Evolutionary conservation across 192 early-diverging fungal species (phyloP).

Genomic region (Glomus cerebriforme): DNA sequence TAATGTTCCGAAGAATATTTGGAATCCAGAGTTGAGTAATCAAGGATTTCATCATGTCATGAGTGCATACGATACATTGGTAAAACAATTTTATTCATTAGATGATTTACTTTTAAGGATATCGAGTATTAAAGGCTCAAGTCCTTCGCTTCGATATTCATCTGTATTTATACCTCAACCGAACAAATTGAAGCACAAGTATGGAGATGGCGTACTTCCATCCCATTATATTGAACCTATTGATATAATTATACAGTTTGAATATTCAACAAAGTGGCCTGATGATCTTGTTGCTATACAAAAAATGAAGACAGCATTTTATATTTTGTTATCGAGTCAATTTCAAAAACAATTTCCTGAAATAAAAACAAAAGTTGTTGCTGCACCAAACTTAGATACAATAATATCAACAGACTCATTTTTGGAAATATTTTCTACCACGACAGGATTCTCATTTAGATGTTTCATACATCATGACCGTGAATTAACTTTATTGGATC

Average conservation of each 20-base stretch:
- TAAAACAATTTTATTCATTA: constrained; percentile 60
- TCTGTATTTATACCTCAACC: constrained; percentile 80
- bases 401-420: constrained; percentile 54
- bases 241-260: constrained; percentile 83
- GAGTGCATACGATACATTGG: constrained; percentile 66
- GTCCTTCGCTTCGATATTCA: constrained; percentile 68
- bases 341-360: constrained; percentile 45
- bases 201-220: background rate
- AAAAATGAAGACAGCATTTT: constrained; percentile 89
- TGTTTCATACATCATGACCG: constrained; percentile 72
- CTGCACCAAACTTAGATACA: constrained; percentile 45
- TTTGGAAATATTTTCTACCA: constrained; percentile 69
- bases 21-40: constrained; percentile 41
- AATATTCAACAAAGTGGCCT: constrained; percentile 84
- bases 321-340: constrained; percentile 72
- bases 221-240: constrained; percentile 66
- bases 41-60: constrained; percentile 68
- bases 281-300: constrained; percentile 85
- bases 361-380: constrained; percentile 44
- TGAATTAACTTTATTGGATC: constrained; percentile 66
- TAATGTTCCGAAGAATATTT: constrained; percentile 46
- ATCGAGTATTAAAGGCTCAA: constrained; percentile 56
- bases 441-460: constrained; percentile 77
- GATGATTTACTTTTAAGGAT: constrained; percentile 72
- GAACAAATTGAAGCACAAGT: constrained; percentile 31